A percentile compares a stretch with the other conserved stretches of the same genome.
phyloP scores from a whole-genome alignment of 768 basidiomycete genomes.

The Boletellus emodensis region DNA sequence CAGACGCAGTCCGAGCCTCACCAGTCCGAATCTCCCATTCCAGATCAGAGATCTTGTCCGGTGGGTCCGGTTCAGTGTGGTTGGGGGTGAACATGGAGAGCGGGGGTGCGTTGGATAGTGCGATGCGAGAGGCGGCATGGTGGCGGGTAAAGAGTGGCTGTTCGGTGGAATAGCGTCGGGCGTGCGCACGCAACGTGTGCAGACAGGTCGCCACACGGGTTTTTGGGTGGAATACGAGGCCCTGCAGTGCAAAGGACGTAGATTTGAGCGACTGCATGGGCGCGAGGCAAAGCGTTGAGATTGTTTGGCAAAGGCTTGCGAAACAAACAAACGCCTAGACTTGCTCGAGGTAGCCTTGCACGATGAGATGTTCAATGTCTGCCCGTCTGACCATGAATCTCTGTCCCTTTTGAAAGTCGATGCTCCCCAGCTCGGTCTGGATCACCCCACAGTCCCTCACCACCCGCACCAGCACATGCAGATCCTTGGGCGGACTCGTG shows the following conservation, averaged over 20 bases:
- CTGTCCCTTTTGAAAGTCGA: constrained; percentile 88
- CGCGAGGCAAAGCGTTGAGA: neutral
- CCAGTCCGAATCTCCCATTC: constrained; percentile 82
- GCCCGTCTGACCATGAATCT: constrained; percentile 83
- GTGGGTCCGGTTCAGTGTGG: constrained; percentile 7
- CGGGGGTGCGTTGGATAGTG: neutral
- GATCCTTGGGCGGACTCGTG: constrained; percentile 78
- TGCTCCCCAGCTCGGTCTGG: constrained; percentile 84
- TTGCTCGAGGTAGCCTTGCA: constrained; percentile 90
- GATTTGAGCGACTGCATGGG: constrained; percentile 11
- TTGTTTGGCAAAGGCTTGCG: constrained; percentile 26
- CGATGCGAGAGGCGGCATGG: too few relatives aligned
- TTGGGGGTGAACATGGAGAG: constrained; percentile 23
- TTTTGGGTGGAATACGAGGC: too few relatives aligned
- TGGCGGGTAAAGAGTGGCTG: constrained; percentile 10
- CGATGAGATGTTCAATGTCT: constrained; percentile 91
- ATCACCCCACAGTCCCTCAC: constrained; percentile 88
- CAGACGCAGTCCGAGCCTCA: constrained; percentile 24
- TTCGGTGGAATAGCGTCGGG: constrained; percentile 7
- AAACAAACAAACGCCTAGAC: constrained; percentile 42
- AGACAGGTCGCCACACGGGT: too few relatives aligned
- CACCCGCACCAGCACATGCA: constrained; percentile 85
- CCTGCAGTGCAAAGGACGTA: too few relatives aligned
- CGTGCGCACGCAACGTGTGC: neutral
- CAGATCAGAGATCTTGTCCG: constrained; percentile 48